Base-by-base conservation (phyloP, 345 rosid genomes). In the Erucastrum elatum region DNA sequence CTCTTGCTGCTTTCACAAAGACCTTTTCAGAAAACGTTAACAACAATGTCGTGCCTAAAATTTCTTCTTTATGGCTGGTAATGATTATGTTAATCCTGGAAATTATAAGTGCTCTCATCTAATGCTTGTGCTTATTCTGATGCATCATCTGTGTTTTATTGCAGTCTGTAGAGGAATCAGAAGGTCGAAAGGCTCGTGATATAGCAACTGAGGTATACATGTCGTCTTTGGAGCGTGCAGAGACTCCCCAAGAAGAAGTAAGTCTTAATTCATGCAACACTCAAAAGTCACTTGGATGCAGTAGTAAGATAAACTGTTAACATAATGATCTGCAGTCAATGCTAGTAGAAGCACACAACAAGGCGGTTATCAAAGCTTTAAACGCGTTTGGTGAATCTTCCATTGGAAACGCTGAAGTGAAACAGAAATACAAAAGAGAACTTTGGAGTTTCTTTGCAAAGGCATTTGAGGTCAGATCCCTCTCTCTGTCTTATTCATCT, bases 181-280 rank as follows among this genome's bases (percentile, higher is more conserved):
- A 81, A 66, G 84, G 86, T 59, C 60, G 72, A 21, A 75, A 77
- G 76, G 86, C 86, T 21, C 66, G 62, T 65, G 84, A 85, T 39
- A 65, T 49, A 51, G 87, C 86, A 58, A 73, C 79, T 44, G 87
- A 78, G 65, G 77, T 75, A 15, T 85, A 85, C 71, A 71, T 85
- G 83, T 80, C 83, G 46, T 73, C 81, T 64, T 75, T 83, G 74
- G 80, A 78, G 70, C 58, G 34, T 29, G 11, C 77, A 71, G 82
- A 68, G 82, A 78, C 84, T 67, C 72, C 77, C 26, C 80, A 85
- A 35, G 86, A 85, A 30, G 86, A 85, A 77, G 86, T 83, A 71
- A 72, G 85, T 53, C 51, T 49, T 16, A 30, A 17, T 58, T 44
- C 8, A 8, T 12, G 11, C 12, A 51, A 59, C 70, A 79, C 71